These are phyloP conservation scores for Phytophthora agathidicida DNA, from an alignment of 352 stramenopile species.

Conservation along the genomic window DNA sequence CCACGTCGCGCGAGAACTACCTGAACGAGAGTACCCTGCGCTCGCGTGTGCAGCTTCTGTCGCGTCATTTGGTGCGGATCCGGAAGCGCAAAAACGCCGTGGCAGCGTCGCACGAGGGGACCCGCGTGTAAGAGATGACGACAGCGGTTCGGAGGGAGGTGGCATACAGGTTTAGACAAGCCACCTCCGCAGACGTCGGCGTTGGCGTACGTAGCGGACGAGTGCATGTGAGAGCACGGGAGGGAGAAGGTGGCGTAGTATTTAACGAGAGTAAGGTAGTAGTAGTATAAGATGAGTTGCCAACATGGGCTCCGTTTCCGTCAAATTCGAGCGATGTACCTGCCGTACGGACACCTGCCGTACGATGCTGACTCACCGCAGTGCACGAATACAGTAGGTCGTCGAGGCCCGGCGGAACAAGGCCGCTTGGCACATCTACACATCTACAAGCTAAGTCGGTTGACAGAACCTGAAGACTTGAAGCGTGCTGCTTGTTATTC, in stretches of 20 bases:
- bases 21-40: slow-evolving; percentile 57
- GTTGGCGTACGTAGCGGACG: background rate
- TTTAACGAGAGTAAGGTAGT: slow-evolving; percentile 38
- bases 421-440: background rate
- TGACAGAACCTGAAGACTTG: no score
- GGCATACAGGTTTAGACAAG: slow-evolving; percentile 22
- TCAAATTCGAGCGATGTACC: slow-evolving; percentile 20
- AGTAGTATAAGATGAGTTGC: slow-evolving; percentile 31
- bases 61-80: slow-evolving; percentile 59
- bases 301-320: slow-evolving; percentile 1
- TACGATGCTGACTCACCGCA: slow-evolving; percentile 11
- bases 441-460: no score
- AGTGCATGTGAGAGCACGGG: background rate
- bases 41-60: slow-evolving; percentile 57
- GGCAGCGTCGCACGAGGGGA: slow-evolving; percentile 27
- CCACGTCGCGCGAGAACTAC: slow-evolving; percentile 62
- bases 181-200: background rate
- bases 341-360: background rate
- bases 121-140: slow-evolving; percentile 28
- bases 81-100: slow-evolving; percentile 66
- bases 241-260: slow-evolving; percentile 24
- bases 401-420: slow-evolving; percentile 7
- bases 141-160: no score
- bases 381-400: slow-evolving; percentile 5
- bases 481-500: no score